phyloP scores from a whole-genome alignment of 768 basidiomycete species.

The Lactarius hatsudake region DNA sequence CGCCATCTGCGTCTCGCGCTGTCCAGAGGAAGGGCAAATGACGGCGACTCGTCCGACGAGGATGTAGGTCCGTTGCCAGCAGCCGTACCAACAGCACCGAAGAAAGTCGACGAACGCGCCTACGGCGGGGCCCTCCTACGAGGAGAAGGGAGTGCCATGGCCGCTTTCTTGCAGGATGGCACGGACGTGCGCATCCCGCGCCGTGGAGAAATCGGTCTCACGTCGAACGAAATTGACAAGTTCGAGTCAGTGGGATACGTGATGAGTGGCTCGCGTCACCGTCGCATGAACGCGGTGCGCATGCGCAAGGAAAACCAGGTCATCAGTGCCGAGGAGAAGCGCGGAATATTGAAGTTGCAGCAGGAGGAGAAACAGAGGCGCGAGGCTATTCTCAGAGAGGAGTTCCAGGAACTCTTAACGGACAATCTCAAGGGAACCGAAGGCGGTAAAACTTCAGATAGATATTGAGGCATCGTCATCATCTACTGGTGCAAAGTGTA shows the following conservation, averaged over 20 bases:
- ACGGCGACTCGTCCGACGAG: constrained; percentile 38
- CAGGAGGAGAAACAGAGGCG: constrained; percentile 90
- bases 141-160: constrained; percentile 98
- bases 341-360: constrained; percentile 92
- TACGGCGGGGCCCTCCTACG: constrained; percentile 89
- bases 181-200: constrained; percentile 88
- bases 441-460: constrained; percentile 26
- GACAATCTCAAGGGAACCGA: constrained; percentile 64
- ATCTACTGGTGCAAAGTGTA: neutral
- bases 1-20: neutral
- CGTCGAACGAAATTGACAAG: constrained; percentile 79
- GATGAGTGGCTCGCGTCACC: constrained; percentile 93
- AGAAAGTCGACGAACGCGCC: constrained; percentile 71
- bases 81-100: constrained; percentile 37
- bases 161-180: constrained; percentile 85
- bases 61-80: constrained; percentile 82
- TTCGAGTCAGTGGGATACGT: constrained; percentile 94
- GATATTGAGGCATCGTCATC: neutral
- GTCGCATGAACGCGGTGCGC: constrained; percentile 97
- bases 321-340: constrained; percentile 97
- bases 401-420: constrained; percentile 80
- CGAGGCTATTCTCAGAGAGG: constrained; percentile 84
- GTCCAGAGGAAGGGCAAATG: neutral
- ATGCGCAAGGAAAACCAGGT: constrained; percentile 99
- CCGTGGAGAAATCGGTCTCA: constrained; percentile 96